Percentiles rank a stretch among this genome's conserved stretches.
Conservation (phyloP, 768 basidiomycete genomes). For the Lactarius trivialis region DNA sequence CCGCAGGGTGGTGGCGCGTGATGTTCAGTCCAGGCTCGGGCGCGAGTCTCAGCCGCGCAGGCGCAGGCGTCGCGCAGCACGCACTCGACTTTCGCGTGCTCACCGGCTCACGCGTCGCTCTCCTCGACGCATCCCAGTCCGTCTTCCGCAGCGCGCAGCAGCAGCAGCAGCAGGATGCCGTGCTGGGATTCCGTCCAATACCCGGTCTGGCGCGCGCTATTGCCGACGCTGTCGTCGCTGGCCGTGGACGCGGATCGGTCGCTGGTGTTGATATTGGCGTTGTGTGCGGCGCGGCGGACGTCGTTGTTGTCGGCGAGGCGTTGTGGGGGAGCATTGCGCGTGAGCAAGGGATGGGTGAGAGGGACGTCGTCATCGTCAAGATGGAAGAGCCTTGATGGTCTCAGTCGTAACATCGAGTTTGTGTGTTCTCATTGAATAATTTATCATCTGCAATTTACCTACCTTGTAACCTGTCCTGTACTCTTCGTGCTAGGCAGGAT, state of each 20-base stretch:
- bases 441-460: neutral
- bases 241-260: conserved; percentile 18
- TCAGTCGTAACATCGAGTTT: neutral
- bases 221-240: conserved; percentile 12
- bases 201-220: conserved; percentile 16
- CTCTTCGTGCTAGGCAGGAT: neutral
- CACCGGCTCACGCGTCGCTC: conserved; percentile 54
- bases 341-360: neutral
- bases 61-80: conserved; percentile 39
- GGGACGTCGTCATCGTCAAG: conserved; percentile 17
- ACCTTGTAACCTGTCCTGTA: neutral
- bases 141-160: conserved; percentile 35
- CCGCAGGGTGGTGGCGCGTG: conserved; percentile 76
- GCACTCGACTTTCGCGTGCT: conserved; percentile 78
- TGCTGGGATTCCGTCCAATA: conserved; percentile 22
- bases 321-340: conserved; percentile 20
- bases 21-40: conserved; percentile 32
- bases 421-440: neutral
- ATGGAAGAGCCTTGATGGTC: conserved; percentile 11
- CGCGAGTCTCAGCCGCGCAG: neutral
- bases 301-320: conserved; percentile 17
- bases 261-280: conserved; percentile 21
- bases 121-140: conserved; percentile 69
- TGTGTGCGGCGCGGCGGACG: conserved; percentile 23
- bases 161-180: neutral